Base-by-base conservation (phyloP, 1,139 yeast genomes). In the Candida sp. region DNA sequence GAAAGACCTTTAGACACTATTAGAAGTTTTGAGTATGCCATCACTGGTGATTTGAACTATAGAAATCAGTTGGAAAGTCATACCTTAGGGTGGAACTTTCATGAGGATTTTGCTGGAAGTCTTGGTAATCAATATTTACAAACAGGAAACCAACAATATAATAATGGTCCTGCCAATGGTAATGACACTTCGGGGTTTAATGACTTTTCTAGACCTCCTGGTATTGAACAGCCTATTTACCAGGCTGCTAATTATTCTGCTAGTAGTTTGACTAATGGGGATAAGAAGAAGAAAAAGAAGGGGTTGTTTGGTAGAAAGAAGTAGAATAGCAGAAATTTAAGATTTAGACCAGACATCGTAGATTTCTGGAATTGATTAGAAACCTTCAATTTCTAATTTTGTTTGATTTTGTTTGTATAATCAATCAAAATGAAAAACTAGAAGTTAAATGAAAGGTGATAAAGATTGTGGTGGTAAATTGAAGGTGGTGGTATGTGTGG, bases 1-100 rank as follows among this genome's bases (percentile, higher is more conserved):
- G 99, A 93, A 69, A 81, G 99, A 54, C 99, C 99, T 4, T 69
- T 93, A 58, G 99, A 95, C 64, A 93, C 99, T 2, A 90, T 93
- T 56, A 74, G 97, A 51, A 79, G 87, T 5, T 93, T 93, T 65
- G 98, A 93, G 69, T 93, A 85, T 60, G 84, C 97, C 30, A 88
- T 93, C 50, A 86, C 96, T 4, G 97, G 97, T 38, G 97, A 91
- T 62, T 70, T 76, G 44, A 64, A 78, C 23, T 84, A 86, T 68
- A 78, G 84, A 43, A 93, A 87, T 47, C 90, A 87, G 57, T 75
- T 89, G 60, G 97, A 91, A 64, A 76, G 91, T 7, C 77, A 77
- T 21, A 70, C 81, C 33, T 74, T 85, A 43, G 97, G 97, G 22
- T 90, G 95, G 85, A 81, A 85, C 42, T 73, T 73, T 60, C 79